These are phyloP conservation scores for Fusarium chaquense DNA, from an alignment of 2,329 filamentous ascomycete species.

Conservation along the genomic window DNA sequence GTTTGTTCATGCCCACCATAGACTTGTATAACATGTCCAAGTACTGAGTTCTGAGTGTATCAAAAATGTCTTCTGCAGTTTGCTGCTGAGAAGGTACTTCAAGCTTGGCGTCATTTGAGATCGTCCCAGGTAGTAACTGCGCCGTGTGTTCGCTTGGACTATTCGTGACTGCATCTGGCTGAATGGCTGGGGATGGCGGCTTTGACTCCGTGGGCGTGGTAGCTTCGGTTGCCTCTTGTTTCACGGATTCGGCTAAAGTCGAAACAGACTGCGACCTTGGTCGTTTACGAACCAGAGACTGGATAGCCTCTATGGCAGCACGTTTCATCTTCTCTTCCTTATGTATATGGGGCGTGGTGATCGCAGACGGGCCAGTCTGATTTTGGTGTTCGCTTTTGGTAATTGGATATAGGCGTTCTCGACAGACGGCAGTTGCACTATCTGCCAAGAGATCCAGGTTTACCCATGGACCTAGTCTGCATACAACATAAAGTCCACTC, in stretches of 20 bases:
- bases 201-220: slow-evolving; percentile 32
- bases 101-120: slow-evolving; percentile 4
- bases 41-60: slow-evolving; percentile 69
- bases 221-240: slow-evolving; percentile 34
- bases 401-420: slow-evolving; percentile 47
- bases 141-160: background rate
- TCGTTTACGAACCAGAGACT: slow-evolving; percentile 69
- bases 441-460: slow-evolving; percentile 66
- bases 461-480: slow-evolving; percentile 75
- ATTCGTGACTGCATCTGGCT: slow-evolving; percentile 31
- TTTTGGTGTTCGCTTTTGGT: slow-evolving; percentile 31
- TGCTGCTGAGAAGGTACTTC: slow-evolving; percentile 49
- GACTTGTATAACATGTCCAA: slow-evolving; percentile 72
- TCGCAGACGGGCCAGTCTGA: slow-evolving; percentile 37
- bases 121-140: background rate
- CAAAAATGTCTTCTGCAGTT: slow-evolving; percentile 66
- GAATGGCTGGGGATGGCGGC: slow-evolving; percentile 37
- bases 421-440: slow-evolving; percentile 59
- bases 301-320: slow-evolving; percentile 72
- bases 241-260: slow-evolving; percentile 48
- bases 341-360: slow-evolving; percentile 61
- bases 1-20: slow-evolving; percentile 60
- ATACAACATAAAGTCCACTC: slow-evolving; percentile 73
- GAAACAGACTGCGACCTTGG: slow-evolving; percentile 59
- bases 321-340: slow-evolving; percentile 66